Conservation (phyloP, 148 eudicot species). For the Cornus florida region DNA sequence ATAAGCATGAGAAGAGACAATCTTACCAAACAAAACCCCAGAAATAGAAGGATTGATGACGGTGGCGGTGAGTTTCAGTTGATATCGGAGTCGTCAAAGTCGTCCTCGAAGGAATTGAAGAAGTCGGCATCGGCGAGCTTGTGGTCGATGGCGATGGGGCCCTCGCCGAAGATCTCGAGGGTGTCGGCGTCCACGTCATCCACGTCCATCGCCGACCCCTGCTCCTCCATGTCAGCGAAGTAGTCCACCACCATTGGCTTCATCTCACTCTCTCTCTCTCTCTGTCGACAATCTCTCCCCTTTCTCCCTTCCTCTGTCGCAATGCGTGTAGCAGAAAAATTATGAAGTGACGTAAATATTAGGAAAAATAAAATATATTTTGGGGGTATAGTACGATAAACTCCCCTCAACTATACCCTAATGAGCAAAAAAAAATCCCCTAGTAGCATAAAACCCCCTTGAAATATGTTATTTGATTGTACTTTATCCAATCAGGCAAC, state of each 20-base stretch:
- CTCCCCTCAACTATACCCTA: too few species aligned
- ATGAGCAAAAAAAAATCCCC: too few species aligned
- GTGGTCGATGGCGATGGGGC: conserved; percentile 36
- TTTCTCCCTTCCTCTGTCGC: too few species aligned
- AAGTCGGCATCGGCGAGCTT: conserved; percentile 68
- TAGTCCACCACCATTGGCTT: conserved; percentile 52
- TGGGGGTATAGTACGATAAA: too few species aligned
- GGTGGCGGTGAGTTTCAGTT: conserved; percentile 26
- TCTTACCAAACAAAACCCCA: neutral
- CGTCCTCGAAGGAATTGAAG: conserved; percentile 75
- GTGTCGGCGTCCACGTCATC: conserved; percentile 77
- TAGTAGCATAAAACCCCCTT: too few species aligned
- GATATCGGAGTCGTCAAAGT: conserved; percentile 78
- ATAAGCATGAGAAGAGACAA: neutral
- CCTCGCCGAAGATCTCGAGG: too few species aligned
- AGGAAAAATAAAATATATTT: too few species aligned
- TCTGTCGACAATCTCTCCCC: too few species aligned
- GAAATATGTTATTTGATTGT: too few species aligned
- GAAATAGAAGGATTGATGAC: neutral
- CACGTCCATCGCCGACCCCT: conserved; percentile 66
- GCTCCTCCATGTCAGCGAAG: conserved; percentile 45
- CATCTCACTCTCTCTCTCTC: conserved; percentile 26
- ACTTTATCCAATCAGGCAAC: too few species aligned
- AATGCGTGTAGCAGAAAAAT: too few species aligned
- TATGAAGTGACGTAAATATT: too few species aligned